phyloP scores from a whole-genome alignment of 495 filamentous ascomycete genomes.

The Evernia prunastri region DNA sequence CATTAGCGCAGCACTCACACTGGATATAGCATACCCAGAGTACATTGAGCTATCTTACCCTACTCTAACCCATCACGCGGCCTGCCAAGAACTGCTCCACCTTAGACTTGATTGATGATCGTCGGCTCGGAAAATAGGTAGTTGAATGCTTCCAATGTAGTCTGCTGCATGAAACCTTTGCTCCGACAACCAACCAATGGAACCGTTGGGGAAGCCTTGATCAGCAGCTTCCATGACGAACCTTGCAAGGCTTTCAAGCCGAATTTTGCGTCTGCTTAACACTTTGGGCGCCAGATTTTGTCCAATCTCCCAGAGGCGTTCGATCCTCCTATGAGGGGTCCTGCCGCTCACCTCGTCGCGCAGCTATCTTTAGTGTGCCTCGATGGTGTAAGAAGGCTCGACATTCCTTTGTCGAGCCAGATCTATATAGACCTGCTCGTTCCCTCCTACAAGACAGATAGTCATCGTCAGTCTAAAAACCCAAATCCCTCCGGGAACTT shows the following conservation, averaged over 20 bases:
- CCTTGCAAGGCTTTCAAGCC: neutral
- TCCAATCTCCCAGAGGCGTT: neutral
- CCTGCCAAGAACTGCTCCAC: too few species aligned
- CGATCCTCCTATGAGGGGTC: neutral
- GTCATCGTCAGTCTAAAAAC: neutral
- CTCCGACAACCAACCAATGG: neutral
- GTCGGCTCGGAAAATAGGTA: neutral
- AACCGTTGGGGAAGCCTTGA: neutral
- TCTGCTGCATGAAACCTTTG: neutral
- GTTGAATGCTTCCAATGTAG: neutral
- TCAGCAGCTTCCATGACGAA: neutral
- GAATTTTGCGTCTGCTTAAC: neutral
- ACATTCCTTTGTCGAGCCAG: neutral
- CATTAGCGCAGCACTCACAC: too few species aligned
- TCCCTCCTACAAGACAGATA: neutral
- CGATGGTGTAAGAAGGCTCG: neutral
- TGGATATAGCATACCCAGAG: too few species aligned
- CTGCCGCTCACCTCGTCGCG: neutral
- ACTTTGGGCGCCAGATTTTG: neutral
- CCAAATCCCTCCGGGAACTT: neutral
- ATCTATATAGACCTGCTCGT: neutral
- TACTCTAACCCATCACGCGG: too few species aligned
- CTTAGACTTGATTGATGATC: neutral
- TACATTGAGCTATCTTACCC: too few species aligned
- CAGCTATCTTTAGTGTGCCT: neutral